Percentiles rank a stretch among this genome's conserved stretches.
phyloP scores from a whole-genome alignment of 1,284 basidiomycete genomes.

The Pholiota adiposa region DNA sequence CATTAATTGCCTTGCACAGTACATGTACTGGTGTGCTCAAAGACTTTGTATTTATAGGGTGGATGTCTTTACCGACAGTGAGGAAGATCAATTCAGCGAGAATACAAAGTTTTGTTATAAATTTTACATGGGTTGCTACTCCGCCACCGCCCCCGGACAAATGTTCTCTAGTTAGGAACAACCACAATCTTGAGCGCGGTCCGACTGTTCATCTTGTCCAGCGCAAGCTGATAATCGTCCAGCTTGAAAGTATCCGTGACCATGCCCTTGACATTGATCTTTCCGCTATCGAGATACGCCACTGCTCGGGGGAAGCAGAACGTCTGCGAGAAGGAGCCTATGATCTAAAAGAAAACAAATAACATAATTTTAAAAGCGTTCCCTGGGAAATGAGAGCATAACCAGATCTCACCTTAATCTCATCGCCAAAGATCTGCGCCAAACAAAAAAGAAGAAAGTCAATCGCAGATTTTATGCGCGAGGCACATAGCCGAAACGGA shows the following conservation, averaged over 20 bases:
- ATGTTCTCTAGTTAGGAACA: constrained; percentile 15
- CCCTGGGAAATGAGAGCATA: background rate
- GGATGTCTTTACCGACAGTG: no score
- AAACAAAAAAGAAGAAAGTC: background rate
- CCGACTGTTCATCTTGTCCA: constrained; percentile 82
- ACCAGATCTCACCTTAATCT: constrained; percentile 66
- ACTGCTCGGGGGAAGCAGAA: constrained; percentile 89
- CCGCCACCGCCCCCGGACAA: no score
- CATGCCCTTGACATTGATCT: constrained; percentile 84
- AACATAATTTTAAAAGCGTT: constrained; percentile 6
- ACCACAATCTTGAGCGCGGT: constrained; percentile 32
- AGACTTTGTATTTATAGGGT: no score
- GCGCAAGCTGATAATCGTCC: constrained; percentile 77
- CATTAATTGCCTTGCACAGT: no score
- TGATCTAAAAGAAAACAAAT: constrained; percentile 57
- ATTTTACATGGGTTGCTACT: no score
- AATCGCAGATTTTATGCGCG: background rate
- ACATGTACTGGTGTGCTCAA: no score
- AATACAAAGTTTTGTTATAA: no score
- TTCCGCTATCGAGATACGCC: constrained; percentile 83
- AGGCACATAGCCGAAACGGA: background rate
- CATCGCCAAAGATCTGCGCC: constrained; percentile 76
- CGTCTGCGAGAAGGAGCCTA: constrained; percentile 86
- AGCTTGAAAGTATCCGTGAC: constrained; percentile 80
- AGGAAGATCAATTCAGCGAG: no score